Evolutionary conservation across 2,329 filamentous ascomycete genomes (phyloP).

Genomic region (Botrytis aclada): DNA sequence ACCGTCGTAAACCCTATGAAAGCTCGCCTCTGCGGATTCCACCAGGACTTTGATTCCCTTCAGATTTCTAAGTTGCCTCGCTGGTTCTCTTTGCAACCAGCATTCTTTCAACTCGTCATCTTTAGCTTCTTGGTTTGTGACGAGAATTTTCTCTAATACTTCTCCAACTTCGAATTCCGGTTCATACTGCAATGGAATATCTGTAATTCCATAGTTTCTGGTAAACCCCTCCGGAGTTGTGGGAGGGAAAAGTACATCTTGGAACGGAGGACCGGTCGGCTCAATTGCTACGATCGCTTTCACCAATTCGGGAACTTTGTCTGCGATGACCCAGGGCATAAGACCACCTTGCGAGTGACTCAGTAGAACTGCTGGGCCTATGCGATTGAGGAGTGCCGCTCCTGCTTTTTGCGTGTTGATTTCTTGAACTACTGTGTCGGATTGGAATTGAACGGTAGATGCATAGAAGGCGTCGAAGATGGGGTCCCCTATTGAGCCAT

Average conservation of each 20-base stretch:
- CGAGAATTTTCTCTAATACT: not conserved
- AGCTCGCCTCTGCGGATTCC: conserved; percentile 45
- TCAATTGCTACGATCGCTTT: conserved; percentile 46
- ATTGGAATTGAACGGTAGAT: conserved; percentile 41
- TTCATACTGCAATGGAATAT: conserved; percentile 47
- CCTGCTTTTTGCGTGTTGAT: conserved; percentile 41
- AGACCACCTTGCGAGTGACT: conserved; percentile 46
- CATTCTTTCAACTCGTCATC: conserved; percentile 20
- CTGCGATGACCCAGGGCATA: conserved; percentile 43
- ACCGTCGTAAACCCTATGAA: conserved; percentile 47
- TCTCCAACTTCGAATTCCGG: not conserved
- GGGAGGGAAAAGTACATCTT: conserved; percentile 34
- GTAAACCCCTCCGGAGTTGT: conserved; percentile 33
- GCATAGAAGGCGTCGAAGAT: conserved; percentile 39
- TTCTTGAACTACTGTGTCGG: conserved; percentile 40
- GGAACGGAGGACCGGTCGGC: conserved; percentile 48
- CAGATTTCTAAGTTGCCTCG: conserved; percentile 41
- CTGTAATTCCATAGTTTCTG: conserved; percentile 46
- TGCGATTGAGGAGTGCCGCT: conserved; percentile 35
- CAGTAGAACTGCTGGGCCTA: conserved; percentile 30
- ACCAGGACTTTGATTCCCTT: conserved; percentile 39
- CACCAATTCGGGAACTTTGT: conserved; percentile 43
- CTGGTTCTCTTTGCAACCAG: conserved; percentile 40
- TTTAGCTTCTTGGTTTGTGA: not conserved
- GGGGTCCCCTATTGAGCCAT: conserved; percentile 28